Base-by-base conservation (phyloP, 441 rosid genomes). In the Bocquillonia castaneifolia region DNA sequence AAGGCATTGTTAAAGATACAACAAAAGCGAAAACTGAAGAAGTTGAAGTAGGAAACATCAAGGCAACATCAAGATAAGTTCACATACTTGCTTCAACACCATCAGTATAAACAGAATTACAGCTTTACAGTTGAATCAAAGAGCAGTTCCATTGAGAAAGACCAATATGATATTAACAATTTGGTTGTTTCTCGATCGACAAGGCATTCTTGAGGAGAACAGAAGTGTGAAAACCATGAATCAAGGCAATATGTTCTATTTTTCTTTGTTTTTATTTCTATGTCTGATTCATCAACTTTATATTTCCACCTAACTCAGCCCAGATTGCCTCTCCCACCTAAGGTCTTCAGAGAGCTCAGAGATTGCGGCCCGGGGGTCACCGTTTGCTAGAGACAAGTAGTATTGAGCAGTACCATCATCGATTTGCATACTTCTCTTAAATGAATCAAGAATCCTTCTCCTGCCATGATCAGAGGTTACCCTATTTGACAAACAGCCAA, bases 401-500 rank as follows among this genome's bases (percentile, higher is more conserved):
- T 93, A 93, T 56, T 74, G 81, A 55, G 94, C 96, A 40, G 96
- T 93, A 64, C 82, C 94, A 73, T 90, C 97, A 70, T 93, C 94
- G 7, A 86, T 93, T 50, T 80, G 92, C 98, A 89, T 90, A 83
- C 96, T 87, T 83, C 96, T 84, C 79, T 74, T 86, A 40, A 93
- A 61, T 12, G 94, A 90, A 25, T 88, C 84, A 0, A 90, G 73
- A 7, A 93, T 70, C 72, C 82, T 85, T 79, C 79, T 81, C 78
- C 76, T 90, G 59, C 96, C 88, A 5, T 63, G 76, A 20, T 76
- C 79, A 36, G 94, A 84, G 70, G 78, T 72, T 37, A 68, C 62
- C 72, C 79, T 54, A 32, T 68, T 81, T 47, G 67, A 62, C 71
- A 74, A 68, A 66, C 61, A 70, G 28, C 70, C 60, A 2, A 75